Percentiles rank a stretch among this genome's conserved stretches.
These are phyloP conservation scores for Aspergillus sp. DNA, from an alignment of 2,329 filamentous ascomycete genomes.

Conservation along the genomic window DNA sequence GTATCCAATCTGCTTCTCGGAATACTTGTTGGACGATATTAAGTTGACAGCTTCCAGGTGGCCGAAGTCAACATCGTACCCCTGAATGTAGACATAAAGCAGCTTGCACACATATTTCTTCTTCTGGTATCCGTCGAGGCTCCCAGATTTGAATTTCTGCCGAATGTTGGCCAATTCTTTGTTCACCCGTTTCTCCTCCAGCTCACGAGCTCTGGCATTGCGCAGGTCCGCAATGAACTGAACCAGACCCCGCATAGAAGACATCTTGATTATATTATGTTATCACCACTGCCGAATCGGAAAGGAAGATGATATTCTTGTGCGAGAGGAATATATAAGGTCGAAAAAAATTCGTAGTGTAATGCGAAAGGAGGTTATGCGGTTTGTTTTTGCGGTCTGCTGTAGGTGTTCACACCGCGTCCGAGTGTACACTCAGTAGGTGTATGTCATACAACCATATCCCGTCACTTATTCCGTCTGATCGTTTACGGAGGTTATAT, in stretches of 20 bases:
- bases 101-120: slow-evolving; percentile 99
- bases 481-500: background rate
- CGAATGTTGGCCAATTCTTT: slow-evolving; percentile 98
- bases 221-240: slow-evolving; percentile 97
- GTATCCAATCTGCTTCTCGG: slow-evolving; percentile 98
- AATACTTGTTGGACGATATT: slow-evolving; percentile 95
- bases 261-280: slow-evolving; percentile 30
- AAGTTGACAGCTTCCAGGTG: slow-evolving; percentile 98
- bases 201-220: slow-evolving; percentile 89
- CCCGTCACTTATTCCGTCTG: slow-evolving; percentile 15
- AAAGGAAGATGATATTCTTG: background rate
- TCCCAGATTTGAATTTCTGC: slow-evolving; percentile 97
- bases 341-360: background rate
- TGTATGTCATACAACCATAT: slow-evolving; percentile 32
- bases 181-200: slow-evolving; percentile 99
- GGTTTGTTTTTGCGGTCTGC: background rate
- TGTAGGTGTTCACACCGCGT: slow-evolving; percentile 5
- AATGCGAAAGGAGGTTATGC: background rate
- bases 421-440: slow-evolving; percentile 1
- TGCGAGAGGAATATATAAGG: background rate
- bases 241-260: slow-evolving; percentile 70
- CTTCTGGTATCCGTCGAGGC: slow-evolving; percentile 93
- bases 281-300: background rate
- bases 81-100: slow-evolving; percentile 97
- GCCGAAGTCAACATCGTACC: slow-evolving; percentile 98